Percentiles rank a stretch among this genome's conserved stretches.
phyloP scores from a whole-genome alignment of 1,284 basidiomycete species.

The Coriolopsis trogii region DNA sequence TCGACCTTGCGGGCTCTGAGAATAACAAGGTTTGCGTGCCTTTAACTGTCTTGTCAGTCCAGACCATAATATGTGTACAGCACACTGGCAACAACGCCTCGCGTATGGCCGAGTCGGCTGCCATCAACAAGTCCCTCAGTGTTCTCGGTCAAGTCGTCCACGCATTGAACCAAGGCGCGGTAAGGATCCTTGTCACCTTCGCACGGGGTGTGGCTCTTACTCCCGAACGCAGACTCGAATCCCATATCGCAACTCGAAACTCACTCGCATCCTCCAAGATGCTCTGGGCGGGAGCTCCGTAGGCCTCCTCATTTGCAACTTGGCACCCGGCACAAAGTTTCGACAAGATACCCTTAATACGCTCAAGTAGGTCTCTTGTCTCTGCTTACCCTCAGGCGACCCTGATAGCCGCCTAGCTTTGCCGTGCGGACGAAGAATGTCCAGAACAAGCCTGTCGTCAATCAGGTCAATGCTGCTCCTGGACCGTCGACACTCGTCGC shows the following conservation, averaged over 20 bases:
- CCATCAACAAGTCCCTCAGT: slow-evolving; percentile 85
- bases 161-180: slow-evolving; percentile 74
- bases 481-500: slow-evolving; percentile 53
- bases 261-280: slow-evolving; percentile 83
- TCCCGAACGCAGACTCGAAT: slow-evolving; percentile 58
- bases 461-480: slow-evolving; percentile 55
- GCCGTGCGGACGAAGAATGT: slow-evolving; percentile 79
- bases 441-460: slow-evolving; percentile 75
- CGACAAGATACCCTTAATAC: slow-evolving; percentile 84
- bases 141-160: slow-evolving; percentile 85
- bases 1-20: slow-evolving; percentile 86
- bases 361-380: slow-evolving; percentile 74
- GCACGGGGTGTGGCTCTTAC: slow-evolving; percentile 2
- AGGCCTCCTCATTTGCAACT: slow-evolving; percentile 80
- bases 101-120: slow-evolving; percentile 80
- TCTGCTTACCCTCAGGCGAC: too few species aligned
- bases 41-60: neutral
- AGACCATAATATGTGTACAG: slow-evolving; percentile 30
- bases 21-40: slow-evolving; percentile 73
- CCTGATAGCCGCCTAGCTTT: too few species aligned
- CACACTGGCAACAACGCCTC: slow-evolving; percentile 81
- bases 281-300: slow-evolving; percentile 79
- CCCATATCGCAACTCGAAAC: slow-evolving; percentile 83
- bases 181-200: slow-evolving; percentile 35
- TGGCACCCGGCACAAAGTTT: slow-evolving; percentile 80